Evolutionary conservation across 2,329 filamentous ascomycete species (phyloP), one percentile per base, ranked within the genome.

Genomic region (Pseudopyricularia javanii): DNA sequence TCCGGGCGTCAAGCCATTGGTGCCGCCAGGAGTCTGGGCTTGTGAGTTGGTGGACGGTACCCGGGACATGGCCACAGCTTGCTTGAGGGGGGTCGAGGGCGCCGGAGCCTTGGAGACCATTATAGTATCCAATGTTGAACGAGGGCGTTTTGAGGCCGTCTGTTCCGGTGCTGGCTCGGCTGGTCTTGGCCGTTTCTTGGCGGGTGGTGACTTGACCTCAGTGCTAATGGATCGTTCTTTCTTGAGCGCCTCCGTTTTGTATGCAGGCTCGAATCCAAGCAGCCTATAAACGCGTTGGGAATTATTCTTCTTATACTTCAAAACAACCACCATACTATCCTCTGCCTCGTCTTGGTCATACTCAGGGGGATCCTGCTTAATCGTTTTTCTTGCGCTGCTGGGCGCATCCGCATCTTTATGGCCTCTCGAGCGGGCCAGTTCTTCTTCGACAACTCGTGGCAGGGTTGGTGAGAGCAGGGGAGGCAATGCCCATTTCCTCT

Each of bases 391-490:
- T 32, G 62, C 63, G 17, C 59, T 57, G 35, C 57, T 61, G 2
- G 65, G 59, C 1, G 65, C 64, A n/a, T 69, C 66, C 1, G 63
- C 62, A 9, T 57, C 54, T 33, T 65, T 64, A 30, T 54, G 59
- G 22, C 49, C 52, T 17, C 50, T 52, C 20, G 57, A 55, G 30
- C 63, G 67, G 15, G 65, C 66, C 15, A 76, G 63, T 30, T 72
- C 71, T 54, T 70, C 72, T 55, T 80, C 75, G 0, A 82, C 64
- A 17, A 73, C 61, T 0, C 74, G 66, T 1, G 78, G 78, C 7
- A 82, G 62, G 0, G 77, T 81, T 0, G 78, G 78, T 0, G 78
- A 82, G 11, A 82, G 66, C 7, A 81, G 65, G 0, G 71, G 66
- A 1, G 77, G 78, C 8, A 63, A 33, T 0, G 68, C 61, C 1